Evolutionary conservation across 225 moss, liverwort and hornwort species (phyloP), one percentile per base, ranked within the genome.

Genomic region (Ulota crispa): DNA sequence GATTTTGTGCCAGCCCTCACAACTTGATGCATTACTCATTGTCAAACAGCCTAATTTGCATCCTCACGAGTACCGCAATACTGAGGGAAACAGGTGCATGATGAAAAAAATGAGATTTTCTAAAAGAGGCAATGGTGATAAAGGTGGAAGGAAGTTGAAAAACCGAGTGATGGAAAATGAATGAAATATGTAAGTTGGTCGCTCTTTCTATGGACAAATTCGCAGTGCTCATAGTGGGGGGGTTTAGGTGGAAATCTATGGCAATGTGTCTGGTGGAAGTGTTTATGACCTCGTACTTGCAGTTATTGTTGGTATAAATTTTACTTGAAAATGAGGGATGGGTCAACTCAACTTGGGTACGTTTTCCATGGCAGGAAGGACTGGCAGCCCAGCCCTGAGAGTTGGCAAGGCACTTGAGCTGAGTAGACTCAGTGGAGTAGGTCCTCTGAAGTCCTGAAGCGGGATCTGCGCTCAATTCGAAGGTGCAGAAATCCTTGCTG

Each of bases 361-460:
- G 75, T 75, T 74, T 37, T 45, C 8, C 36, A 19, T 66, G 31
- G 41, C 76, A 80, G 31, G 45, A 12, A 45, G 45, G 45, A 45
- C 45, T 45, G 14, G 45, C 45, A 45, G 45, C 43, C 43, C 43
- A 37, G 8, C 39, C 19, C 11, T 45, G 42, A 54, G 54, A 31
- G 56, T 45, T 57, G 85, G 75, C 56, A 85, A 76, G 81, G 63
- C 39, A 50, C 42, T 61, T 69, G 43, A 70, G 67, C 26, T 78
- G 82, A 73, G 39, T 39, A 9, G 39, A n/a, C n/a, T n/a, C n/a
- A 39, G 39, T 39, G 9, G 39, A 7, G 78, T 69, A 82, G 82
- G 86, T 86, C 78, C 69, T 85, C 82, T 72, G 19, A 19, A 74
- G 28, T 85, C 81, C 81, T 77, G 72, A 41, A 80, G 75, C 62